These are phyloP conservation scores for Ceratobasidium sp. DNA, from an alignment of 1,284 basidiomycete species.

Conservation along the genomic window DNA sequence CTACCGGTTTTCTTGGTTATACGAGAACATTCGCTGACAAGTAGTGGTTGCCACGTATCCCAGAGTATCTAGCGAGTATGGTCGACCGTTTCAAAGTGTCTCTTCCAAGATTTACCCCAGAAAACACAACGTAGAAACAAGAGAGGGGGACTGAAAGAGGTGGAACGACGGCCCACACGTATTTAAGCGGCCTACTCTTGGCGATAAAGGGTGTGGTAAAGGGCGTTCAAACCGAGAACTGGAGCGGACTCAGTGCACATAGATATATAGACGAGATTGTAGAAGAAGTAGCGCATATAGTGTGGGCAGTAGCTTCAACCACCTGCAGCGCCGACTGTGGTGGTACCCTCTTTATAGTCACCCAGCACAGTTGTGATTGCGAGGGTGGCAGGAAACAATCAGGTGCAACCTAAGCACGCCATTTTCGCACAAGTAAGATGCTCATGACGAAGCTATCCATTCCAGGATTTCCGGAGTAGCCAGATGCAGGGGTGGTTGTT, in stretches of 20 bases:
- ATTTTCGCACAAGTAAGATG: background rate
- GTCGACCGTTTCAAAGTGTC: background rate
- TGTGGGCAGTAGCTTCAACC: background rate
- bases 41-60: too few relatives aligned
- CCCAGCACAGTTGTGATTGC: constrained; percentile 4
- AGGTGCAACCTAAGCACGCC: background rate
- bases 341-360: constrained; percentile 22
- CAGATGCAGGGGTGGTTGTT: background rate
- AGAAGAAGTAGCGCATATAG: constrained; percentile 39
- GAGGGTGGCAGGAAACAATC: constrained; percentile 9
- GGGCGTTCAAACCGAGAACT: background rate
- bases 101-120: background rate
- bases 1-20: too few relatives aligned
- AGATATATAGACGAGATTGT: background rate
- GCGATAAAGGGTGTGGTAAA: constrained; percentile 13
- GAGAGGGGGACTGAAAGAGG: background rate
- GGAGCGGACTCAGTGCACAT: background rate
- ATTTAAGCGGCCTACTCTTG: background rate
- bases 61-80: background rate
- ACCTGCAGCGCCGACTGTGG: constrained; percentile 30
- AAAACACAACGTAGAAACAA: background rate
- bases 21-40: too few relatives aligned
- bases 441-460: background rate
- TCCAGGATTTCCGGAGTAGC: background rate
- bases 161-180: background rate